Evolutionary conservation across 129 eudicot species (phyloP).

Genomic region (Smallanthus sonchifolius): DNA sequence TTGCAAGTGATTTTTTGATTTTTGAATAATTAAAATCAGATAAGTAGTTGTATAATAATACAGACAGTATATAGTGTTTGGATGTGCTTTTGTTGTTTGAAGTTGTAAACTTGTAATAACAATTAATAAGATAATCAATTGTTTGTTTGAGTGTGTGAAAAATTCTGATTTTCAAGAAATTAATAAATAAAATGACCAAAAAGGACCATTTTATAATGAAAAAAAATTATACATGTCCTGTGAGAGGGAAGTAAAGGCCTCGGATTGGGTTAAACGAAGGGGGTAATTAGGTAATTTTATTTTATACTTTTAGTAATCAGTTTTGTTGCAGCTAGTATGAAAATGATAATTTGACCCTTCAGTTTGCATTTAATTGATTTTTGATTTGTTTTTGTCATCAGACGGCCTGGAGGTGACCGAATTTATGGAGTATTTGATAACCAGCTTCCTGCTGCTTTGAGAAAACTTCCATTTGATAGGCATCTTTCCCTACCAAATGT

Average conservation of each 20-base stretch:
- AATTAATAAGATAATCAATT: background rate
- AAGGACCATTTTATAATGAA: background rate
- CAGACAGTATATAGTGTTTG: background rate
- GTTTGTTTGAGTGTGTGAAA: background rate
- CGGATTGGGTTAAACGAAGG: background rate
- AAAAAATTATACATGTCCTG: background rate
- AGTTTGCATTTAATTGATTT: background rate
- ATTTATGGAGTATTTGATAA: conserved; percentile 85
- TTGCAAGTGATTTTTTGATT: too few relatives aligned
- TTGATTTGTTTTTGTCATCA: conserved; percentile 8
- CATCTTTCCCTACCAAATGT: conserved; percentile 81
- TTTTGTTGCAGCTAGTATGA: conserved; percentile 2
- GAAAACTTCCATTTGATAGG: conserved; percentile 74
- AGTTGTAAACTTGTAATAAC: too few relatives aligned
- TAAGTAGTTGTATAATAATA: background rate
- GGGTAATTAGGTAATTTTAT: background rate
- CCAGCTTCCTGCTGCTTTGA: conserved; percentile 86
- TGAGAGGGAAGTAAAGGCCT: background rate
- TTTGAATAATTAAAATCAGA: background rate
- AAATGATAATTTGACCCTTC: background rate
- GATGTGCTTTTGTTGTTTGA: background rate
- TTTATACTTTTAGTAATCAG: background rate
- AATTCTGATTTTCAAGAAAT: background rate
- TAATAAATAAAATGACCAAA: background rate
- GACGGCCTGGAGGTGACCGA: conserved; percentile 86